These are phyloP conservation scores for Fonsecaea pugnacius DNA, from an alignment of 2,329 filamentous ascomycete species.

Conservation along the genomic window DNA sequence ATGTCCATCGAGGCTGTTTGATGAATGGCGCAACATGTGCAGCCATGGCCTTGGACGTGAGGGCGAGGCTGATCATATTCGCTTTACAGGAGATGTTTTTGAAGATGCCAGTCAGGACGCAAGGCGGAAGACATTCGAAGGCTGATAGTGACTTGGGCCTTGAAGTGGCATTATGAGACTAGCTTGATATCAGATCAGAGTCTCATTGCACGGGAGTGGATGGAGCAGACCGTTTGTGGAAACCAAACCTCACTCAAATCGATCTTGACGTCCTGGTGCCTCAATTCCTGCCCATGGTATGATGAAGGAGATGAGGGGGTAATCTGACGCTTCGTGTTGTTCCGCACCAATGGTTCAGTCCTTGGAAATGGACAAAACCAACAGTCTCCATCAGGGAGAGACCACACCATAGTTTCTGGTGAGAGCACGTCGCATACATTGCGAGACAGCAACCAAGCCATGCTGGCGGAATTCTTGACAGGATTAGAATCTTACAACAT, in stretches of 20 bases:
- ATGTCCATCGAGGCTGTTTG: not conserved
- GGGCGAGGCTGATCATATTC: not conserved
- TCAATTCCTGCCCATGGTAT: not conserved
- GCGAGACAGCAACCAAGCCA: conserved; percentile 3
- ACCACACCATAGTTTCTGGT: conserved; percentile 1
- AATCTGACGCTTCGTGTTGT: not conserved
- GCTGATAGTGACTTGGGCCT: not conserved
- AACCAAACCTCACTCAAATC: conserved; percentile 5
- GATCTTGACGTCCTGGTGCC: not conserved
- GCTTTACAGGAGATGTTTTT: not conserved
- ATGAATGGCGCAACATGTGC: not conserved
- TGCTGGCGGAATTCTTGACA: not conserved
- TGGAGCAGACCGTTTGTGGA: not conserved
- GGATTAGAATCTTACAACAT: not conserved
- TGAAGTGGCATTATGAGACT: not conserved
- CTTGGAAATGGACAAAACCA: conserved; percentile 7
- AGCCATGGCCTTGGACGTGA: conserved; percentile 7
- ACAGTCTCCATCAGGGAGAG: conserved; percentile 9
- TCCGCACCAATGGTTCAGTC: not conserved
- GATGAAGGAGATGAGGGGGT: not conserved
- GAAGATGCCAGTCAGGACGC: not conserved
- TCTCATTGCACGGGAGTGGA: too few relatives aligned
- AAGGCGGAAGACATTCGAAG: conserved; percentile 3
- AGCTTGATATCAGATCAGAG: not conserved
- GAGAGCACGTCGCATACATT: not conserved